Evolutionary conservation across 345 rosid genomes (phyloP).

Genomic region (Brassica napus): Da-Ae NC_063439.1:2728001-2728500

Average conservation of each 20-base stretch:
- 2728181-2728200: neutral
- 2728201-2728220: neutral
- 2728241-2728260: neutral
- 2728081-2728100: constrained; percentile 37
- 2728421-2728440: too few species aligned
- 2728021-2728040: constrained; percentile 41
- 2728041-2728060: constrained; percentile 31
- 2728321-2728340: neutral
- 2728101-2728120: constrained; percentile 33
- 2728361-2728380: neutral
- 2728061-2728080: constrained; percentile 27
- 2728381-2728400: neutral
- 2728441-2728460: too few species aligned
- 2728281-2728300: neutral
- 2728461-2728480: too few species aligned
- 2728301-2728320: neutral
- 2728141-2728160: neutral
- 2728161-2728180: neutral
- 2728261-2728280: neutral
- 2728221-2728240: neutral
- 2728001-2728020: constrained; percentile 35
- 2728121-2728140: constrained; percentile 14
- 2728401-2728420: too few species aligned
- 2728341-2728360: neutral
- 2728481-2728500: too few species aligned